phyloP scores from a whole-genome alignment of 352 stramenopile species.

The Phytophthora ramorum region DNA sequence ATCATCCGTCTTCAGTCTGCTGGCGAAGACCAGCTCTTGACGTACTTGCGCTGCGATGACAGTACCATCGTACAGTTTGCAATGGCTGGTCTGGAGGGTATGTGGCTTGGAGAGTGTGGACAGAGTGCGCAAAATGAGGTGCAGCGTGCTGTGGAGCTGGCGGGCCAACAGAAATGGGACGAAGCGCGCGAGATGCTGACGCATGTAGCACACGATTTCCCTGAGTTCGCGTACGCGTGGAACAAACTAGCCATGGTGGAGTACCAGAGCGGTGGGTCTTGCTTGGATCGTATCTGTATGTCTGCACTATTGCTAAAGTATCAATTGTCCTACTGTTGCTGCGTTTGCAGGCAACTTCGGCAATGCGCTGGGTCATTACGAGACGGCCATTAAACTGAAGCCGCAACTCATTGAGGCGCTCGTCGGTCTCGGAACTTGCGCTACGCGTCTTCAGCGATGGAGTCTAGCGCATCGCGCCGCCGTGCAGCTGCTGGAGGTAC shows the following conservation, averaged over 20 bases:
- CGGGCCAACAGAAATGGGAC: conserved; percentile 41
- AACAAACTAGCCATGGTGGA: conserved; percentile 77
- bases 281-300: neutral
- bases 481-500: conserved; percentile 59
- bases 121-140: conserved; percentile 47
- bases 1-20: conserved; percentile 80
- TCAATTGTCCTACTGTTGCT: conserved; percentile 4
- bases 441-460: conserved; percentile 72
- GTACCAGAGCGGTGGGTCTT: conserved; percentile 56
- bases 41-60: conserved; percentile 74
- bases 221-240: conserved; percentile 74
- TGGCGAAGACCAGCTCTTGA: conserved; percentile 67
- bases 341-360: conserved; percentile 49
- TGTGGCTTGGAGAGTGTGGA: conserved; percentile 71
- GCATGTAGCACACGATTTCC: conserved; percentile 52
- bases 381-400: conserved; percentile 71
- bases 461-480: conserved; percentile 62
- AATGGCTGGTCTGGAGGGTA: conserved; percentile 72
- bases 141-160: conserved; percentile 50
- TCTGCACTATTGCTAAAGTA: neutral
- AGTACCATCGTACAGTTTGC: conserved; percentile 77
- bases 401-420: conserved; percentile 75
- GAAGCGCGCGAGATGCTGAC: conserved; percentile 55
- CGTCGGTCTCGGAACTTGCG: conserved; percentile 77
- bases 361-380: conserved; percentile 61